Conservation (phyloP, 2,329 filamentous ascomycete genomes). For the Plectosphaerella sp. region DNA sequence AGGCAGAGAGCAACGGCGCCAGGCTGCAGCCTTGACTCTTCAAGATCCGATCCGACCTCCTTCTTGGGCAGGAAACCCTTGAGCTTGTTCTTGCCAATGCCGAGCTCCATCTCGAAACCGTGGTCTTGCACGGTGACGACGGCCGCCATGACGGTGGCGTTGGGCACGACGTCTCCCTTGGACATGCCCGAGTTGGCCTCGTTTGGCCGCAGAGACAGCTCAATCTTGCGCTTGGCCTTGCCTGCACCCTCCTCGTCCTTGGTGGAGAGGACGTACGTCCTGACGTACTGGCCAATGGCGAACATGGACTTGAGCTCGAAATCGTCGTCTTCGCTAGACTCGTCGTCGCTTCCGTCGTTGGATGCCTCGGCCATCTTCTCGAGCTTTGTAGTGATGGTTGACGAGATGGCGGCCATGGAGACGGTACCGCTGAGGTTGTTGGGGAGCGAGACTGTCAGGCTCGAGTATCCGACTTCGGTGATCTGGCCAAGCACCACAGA, state of each 20-base stretch:
- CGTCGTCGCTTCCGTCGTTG: constrained; percentile 47
- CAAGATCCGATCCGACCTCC: constrained; percentile 65
- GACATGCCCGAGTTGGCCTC: constrained; percentile 73
- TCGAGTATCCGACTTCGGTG: constrained; percentile 71
- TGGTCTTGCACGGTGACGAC: constrained; percentile 93
- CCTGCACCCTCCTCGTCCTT: constrained; percentile 56
- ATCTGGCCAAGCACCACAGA: constrained; percentile 86
- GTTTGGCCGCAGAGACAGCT: constrained; percentile 77
- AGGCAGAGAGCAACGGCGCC: constrained; percentile 83
- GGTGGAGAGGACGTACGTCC: constrained; percentile 78
- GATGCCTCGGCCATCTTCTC: constrained; percentile 60
- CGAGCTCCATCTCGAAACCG: constrained; percentile 88
- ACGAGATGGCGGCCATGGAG: constrained; percentile 87
- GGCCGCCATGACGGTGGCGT: constrained; percentile 80
- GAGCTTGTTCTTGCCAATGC: constrained; percentile 62
- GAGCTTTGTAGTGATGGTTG: constrained; percentile 70
- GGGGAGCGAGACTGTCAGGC: constrained; percentile 77
- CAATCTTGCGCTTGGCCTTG: constrained; percentile 70
- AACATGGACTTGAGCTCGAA: constrained; percentile 75
- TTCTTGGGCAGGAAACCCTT: constrained; percentile 83
- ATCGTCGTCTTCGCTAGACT: constrained; percentile 47
- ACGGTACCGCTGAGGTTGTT: constrained; percentile 92
- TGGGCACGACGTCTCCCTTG: constrained; percentile 67
- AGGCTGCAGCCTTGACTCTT: constrained; percentile 68
- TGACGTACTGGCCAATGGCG: constrained; percentile 78